A percentile compares a stretch with the other conserved stretches of the same genome.
phyloP scores from a whole-genome alignment of 2,329 filamentous ascomycete genomes.

The Diaporthe ilicicola region DNA sequence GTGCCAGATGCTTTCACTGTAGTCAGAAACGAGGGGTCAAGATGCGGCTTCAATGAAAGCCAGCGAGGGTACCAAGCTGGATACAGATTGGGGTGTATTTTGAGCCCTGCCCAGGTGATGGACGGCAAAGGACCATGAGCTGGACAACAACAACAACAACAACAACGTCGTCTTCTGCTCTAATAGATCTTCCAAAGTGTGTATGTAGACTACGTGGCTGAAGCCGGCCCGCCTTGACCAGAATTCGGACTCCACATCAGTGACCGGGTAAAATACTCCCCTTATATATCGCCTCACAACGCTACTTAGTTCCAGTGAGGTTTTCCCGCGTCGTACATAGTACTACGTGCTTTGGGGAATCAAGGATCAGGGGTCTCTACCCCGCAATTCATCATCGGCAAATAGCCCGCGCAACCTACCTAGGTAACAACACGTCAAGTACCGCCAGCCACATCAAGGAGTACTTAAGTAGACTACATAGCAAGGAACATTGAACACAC shows the following conservation, averaged over 20 bases:
- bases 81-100: background rate
- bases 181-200: background rate
- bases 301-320: background rate
- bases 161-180: background rate
- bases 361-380: constrained; percentile 3
- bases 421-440: too few relatives aligned
- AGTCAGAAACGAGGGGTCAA: background rate
- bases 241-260: background rate
- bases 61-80: background rate
- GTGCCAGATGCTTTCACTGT: background rate
- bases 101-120: background rate
- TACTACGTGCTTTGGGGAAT: background rate
- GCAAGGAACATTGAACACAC: too few relatives aligned
- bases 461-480: too few relatives aligned
- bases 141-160: background rate
- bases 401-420: background rate
- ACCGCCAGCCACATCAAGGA: background rate
- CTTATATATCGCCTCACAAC: background rate
- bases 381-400: constrained; percentile 17
- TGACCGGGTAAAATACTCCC: background rate
- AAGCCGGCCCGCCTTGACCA: background rate
- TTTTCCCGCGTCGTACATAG: background rate
- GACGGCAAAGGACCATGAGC: background rate
- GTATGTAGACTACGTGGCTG: background rate
- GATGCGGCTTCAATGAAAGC: background rate